phyloP scores from a whole-genome alignment of 192 early-diverging fungal species.

The Podila minutissima region DNA sequence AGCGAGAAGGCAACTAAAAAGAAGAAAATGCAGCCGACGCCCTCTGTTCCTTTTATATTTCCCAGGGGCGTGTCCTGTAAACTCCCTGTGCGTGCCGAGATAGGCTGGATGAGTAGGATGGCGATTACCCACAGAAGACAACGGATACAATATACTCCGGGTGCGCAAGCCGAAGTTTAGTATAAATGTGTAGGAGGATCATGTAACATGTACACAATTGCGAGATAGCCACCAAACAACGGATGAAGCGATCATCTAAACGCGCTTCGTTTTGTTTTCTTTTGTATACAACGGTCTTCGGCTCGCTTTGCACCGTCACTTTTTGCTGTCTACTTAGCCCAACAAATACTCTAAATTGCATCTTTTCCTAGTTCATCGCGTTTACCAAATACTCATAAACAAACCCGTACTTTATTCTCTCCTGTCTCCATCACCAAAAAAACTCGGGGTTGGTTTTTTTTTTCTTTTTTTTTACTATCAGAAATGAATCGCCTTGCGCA shows the following conservation, averaged over 20 bases:
- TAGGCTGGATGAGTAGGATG: too few relatives aligned
- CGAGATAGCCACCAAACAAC: neutral
- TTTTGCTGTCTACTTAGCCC: neutral
- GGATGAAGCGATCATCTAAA: too few relatives aligned
- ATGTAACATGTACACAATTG: neutral
- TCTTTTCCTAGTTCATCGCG: neutral
- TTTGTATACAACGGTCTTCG: neutral
- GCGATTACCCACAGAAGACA: too few relatives aligned
- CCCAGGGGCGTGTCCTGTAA: too few relatives aligned
- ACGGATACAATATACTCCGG: too few relatives aligned
- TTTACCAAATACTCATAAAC: neutral
- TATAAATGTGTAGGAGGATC: neutral
- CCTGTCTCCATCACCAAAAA: too few relatives aligned
- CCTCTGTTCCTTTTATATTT: too few relatives aligned
- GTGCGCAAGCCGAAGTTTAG: neutral
- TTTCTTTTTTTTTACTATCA: neutral
- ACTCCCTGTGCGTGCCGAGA: too few relatives aligned
- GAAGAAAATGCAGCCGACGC: too few relatives aligned
- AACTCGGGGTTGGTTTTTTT: too few relatives aligned
- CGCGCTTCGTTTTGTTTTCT: neutral
- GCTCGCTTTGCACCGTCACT: conserved; percentile 3
- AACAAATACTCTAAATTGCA: neutral
- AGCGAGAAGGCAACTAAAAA: too few relatives aligned
- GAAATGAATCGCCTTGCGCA: conserved; percentile 15
- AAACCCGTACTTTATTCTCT: too few relatives aligned